Conservation (phyloP, 2,329 filamentous ascomycete genomes). For the Penicillium sp. region DNA sequence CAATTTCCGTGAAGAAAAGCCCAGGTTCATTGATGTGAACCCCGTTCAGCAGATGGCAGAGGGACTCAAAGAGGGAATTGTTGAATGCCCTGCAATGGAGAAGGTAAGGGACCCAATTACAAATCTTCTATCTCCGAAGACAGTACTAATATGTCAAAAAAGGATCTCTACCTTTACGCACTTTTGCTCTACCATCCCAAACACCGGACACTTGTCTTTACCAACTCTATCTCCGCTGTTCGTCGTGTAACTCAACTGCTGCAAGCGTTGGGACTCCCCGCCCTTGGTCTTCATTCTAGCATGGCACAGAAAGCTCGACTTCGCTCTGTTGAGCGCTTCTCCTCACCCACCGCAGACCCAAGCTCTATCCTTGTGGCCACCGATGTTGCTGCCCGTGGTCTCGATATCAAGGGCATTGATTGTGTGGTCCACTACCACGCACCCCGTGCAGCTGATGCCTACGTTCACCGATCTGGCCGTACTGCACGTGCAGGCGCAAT, state of each 20-base stretch:
- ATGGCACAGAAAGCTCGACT: slow-evolving; percentile 96
- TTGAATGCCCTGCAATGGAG: slow-evolving; percentile 90
- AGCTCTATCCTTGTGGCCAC: slow-evolving; percentile 81
- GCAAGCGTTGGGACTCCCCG: slow-evolving; percentile 75
- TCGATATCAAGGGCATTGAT: slow-evolving; percentile 89
- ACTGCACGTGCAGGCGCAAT: slow-evolving; percentile 79
- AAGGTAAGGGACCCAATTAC: slow-evolving; percentile 59
- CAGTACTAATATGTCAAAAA: slow-evolving; percentile 17
- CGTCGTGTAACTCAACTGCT: slow-evolving; percentile 82
- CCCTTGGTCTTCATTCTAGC: slow-evolving; percentile 79
- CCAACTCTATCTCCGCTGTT: slow-evolving; percentile 92
- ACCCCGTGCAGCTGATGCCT: slow-evolving; percentile 84
- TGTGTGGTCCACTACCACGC: slow-evolving; percentile 94
- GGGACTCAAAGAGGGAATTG: slow-evolving; percentile 79
- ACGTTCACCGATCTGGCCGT: slow-evolving; percentile 92
- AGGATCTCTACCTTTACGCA: slow-evolving; percentile 91
- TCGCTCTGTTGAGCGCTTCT: slow-evolving; percentile 89
- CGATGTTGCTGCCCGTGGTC: slow-evolving; percentile 90
- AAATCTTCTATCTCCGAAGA: neutral
- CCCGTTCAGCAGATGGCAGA: slow-evolving; percentile 86
- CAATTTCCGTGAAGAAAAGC: slow-evolving; percentile 79
- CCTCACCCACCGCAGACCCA: slow-evolving; percentile 55
- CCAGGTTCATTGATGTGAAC: slow-evolving; percentile 90
- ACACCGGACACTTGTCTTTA: slow-evolving; percentile 83
- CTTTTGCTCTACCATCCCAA: slow-evolving; percentile 79